Evolutionary conservation across 2,329 filamentous ascomycete species (phyloP).

Genomic region (Fusarium setosum): DNA sequence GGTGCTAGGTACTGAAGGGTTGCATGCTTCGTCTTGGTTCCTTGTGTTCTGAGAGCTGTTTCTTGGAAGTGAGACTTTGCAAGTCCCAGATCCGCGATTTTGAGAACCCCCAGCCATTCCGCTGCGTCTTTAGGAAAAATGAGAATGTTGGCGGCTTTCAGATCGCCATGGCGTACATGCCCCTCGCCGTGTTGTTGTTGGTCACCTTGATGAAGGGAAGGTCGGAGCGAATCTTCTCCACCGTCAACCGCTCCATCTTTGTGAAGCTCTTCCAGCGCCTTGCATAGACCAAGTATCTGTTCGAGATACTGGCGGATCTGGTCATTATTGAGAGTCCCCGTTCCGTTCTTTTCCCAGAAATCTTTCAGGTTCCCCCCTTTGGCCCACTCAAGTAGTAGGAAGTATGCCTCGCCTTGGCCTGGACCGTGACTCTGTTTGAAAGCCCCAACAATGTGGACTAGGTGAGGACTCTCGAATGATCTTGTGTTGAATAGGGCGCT

Average conservation of each 20-base stretch:
- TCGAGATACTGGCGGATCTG: neutral
- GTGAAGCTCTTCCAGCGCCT: neutral
- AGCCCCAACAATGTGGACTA: neutral
- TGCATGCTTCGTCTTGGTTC: neutral
- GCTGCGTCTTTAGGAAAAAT: neutral
- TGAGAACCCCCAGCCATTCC: neutral
- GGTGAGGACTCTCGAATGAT: neutral
- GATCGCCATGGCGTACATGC: neutral
- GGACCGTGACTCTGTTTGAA: neutral
- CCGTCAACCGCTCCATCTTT: neutral
- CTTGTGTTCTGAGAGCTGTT: neutral
- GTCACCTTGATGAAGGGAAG: too few species aligned
- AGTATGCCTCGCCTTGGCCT: neutral
- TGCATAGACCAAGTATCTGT: neutral
- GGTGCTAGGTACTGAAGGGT: neutral
- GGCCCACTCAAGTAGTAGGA: neutral
- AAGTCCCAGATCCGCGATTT: neutral
- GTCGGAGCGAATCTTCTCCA: too few species aligned
- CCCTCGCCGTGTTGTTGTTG: too few species aligned
- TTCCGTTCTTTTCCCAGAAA: neutral
- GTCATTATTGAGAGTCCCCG: neutral
- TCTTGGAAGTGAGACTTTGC: neutral
- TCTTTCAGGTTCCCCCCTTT: neutral
- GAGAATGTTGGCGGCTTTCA: neutral
- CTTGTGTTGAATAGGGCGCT: neutral